Percentiles rank a stretch among this genome's conserved stretches.
Conservation (phyloP, 2,329 filamentous ascomycete species). For the Colletotrichum cuscutae region DNA sequence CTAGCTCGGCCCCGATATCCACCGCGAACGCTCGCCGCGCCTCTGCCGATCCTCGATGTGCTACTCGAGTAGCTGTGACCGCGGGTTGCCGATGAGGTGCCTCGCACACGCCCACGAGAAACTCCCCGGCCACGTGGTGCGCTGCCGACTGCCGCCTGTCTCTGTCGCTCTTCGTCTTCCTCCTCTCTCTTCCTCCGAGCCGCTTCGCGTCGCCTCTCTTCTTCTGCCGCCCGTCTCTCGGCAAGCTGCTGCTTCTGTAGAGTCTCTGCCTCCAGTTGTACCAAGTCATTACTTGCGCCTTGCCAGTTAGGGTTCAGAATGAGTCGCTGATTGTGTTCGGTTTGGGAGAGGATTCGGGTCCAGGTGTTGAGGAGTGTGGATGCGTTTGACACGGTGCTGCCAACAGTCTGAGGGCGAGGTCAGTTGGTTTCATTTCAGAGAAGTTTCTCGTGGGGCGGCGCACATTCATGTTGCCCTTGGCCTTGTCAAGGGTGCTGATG, state of each 20-base stretch:
- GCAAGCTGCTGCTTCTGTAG: constrained; percentile 78
- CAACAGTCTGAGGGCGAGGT: constrained; percentile 72
- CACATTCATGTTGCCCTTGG: constrained; percentile 82
- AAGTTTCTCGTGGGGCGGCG: constrained; percentile 37
- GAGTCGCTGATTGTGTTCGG: constrained; percentile 95
- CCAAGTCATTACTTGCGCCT: constrained; percentile 85
- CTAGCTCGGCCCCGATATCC: constrained; percentile 33
- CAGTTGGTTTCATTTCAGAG: constrained; percentile 13
- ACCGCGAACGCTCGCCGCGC: constrained; percentile 32
- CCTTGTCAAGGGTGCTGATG: constrained; percentile 75
- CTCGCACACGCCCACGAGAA: constrained; percentile 26
- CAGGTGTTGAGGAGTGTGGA: constrained; percentile 93
- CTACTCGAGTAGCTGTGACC: constrained; percentile 30
- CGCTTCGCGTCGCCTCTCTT: constrained; percentile 81
- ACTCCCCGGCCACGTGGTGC: constrained; percentile 31
- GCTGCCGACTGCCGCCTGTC: constrained; percentile 44
- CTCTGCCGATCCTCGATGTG: constrained; percentile 35
- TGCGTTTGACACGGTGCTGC: constrained; percentile 85
- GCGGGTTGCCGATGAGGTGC: constrained; percentile 26
- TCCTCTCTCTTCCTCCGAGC: constrained; percentile 72
- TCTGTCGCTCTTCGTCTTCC: constrained; percentile 60
- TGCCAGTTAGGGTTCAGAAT: constrained; percentile 91
- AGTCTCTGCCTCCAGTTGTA: constrained; percentile 87
- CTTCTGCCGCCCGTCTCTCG: constrained; percentile 80
- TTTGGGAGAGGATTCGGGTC: constrained; percentile 95